Base-by-base conservation (phyloP, 2,329 filamentous ascomycete species). In the Cladosporium oxysporum region DNA sequence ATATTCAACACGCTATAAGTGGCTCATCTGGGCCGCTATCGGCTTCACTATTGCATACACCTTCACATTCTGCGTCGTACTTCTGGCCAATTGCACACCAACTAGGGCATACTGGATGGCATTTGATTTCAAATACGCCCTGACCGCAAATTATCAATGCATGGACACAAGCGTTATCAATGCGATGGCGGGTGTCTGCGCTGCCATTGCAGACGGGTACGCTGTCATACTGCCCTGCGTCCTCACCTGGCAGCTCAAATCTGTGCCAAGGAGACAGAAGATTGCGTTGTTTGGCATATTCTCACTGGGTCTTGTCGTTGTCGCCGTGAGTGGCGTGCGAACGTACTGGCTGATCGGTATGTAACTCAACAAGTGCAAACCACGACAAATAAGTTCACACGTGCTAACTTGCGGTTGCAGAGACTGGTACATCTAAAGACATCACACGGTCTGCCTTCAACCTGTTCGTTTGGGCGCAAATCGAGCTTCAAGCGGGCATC, bases 201-300 rank as follows among this genome's bases (percentile, higher is more conserved):
- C 78, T 62, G 75, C 76, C 2, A 21, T 79, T 2, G 77, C 78
- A 55, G 80, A 82, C 62, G 68, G 81, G 8, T 71, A 81, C 66
- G 75, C 80, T 1, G 64, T 78, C 55, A 68, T 73, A 1, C 69
- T 83, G 28, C 82, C 82, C 0, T 72, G 80, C 12, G 74, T 82
- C 26, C 76, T 83, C 33, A 78, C 83, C 7, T 76, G 78, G 73
- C 78, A 80, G n/a, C 72, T 83, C 5, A 75, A 78, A 31, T 78
- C 82, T 47, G 77, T 84, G 47, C 75, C 79, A 4, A 71, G 65
- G 18, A 72, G 76, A 21, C 81, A 83, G 69, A 83, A 81, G 71
- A 65, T 81, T 29, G 79, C 77, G 0, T 70, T 82, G 5, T 79
- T 81, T 52, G 78, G 80, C 52, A 77, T 83, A 70, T 77, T 80